Base-by-base conservation (phyloP, 352 stramenopile species). In the Bremia lactucae region DNA sequence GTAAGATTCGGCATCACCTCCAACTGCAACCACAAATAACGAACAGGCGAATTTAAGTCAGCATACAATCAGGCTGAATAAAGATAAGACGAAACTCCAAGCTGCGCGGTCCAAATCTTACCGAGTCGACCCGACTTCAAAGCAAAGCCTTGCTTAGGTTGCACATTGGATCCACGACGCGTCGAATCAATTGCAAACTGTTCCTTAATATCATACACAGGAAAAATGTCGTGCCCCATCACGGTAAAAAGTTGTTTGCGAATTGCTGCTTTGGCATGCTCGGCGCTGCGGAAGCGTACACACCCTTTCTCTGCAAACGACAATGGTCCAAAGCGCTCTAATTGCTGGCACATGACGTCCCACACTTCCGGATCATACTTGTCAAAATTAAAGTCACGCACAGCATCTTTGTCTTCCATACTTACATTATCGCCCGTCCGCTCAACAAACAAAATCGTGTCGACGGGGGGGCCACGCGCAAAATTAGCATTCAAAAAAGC, bases 401-500 rank as follows among this genome's bases (percentile, higher is more conserved):
- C 62, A 7, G 68, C 55, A 21, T 69, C 57, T 15, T 68, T 60
- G 14, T 72, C 60, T 7, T 51, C 55, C 22, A 62, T 62, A 6
- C 26, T 61, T 19, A 65, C 57, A 14, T 52, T 40, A 37, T 55
- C 44, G 19, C 43, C 49, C 21, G 52, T 67, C 25, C 63, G 51
- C 36, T 84, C 68, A 16, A 87, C 56, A 62, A 89, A 89, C 20
- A 72, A 25, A 28, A 89, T 25, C 20, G 70, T 84, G 5, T 71
- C 45, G 28, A 79, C 79, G 19, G 74, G 62, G 2, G 74, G 77
- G 0, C 73, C 77, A 38, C 74, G 73, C 23, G 77, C 77, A 48
- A 83, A 89, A 51, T 85, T 79, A 2, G 59, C 70, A 15, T 79
- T 68, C 21, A 89, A 49, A 20, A 80, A 49, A 8, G 46, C 42